A percentile compares a stretch with the other conserved stretches of the same genome.
Evolutionary conservation across 257 asterid genomes (phyloP).

Genomic region (Fraxinus cuspidata): DNA sequence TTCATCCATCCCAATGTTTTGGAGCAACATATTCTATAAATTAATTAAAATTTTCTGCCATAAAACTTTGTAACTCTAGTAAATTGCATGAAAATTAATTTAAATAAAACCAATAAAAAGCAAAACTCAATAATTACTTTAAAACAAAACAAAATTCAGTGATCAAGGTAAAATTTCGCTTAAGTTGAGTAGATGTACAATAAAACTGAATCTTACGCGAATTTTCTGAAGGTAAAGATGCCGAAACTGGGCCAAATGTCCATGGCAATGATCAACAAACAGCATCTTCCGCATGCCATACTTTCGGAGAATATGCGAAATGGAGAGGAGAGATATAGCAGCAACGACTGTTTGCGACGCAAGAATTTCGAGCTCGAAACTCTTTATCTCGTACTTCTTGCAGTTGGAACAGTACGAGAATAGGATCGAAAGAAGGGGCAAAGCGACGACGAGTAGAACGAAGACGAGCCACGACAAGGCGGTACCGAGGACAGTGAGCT

Average conservation of each 20-base stretch:
- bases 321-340: constrained; percentile 64
- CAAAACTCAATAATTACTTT: too few relatives aligned
- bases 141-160: too few relatives aligned
- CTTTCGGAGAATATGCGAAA: constrained; percentile 67
- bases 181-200: too few relatives aligned
- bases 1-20: too few relatives aligned
- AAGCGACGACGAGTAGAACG: constrained; percentile 43
- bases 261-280: constrained; percentile 68
- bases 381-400: constrained; percentile 55
- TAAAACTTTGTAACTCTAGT: too few relatives aligned
- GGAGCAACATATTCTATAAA: too few relatives aligned
- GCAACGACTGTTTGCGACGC: constrained; percentile 58
- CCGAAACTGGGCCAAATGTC: constrained; percentile 52
- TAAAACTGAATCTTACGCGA: constrained; percentile 37
- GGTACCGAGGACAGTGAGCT: constrained; percentile 41
- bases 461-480: constrained; percentile 66
- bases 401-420: constrained; percentile 51
- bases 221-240: constrained; percentile 64
- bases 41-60: too few relatives aligned
- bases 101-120: too few relatives aligned
- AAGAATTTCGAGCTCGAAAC: constrained; percentile 59
- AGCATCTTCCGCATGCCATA: constrained; percentile 68
- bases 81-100: too few relatives aligned
- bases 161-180: too few relatives aligned
- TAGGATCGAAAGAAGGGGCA: constrained; percentile 49